These are phyloP conservation scores for Triadica sebifera DNA, from an alignment of 345 rosid species.

Conservation along the genomic window DNA sequence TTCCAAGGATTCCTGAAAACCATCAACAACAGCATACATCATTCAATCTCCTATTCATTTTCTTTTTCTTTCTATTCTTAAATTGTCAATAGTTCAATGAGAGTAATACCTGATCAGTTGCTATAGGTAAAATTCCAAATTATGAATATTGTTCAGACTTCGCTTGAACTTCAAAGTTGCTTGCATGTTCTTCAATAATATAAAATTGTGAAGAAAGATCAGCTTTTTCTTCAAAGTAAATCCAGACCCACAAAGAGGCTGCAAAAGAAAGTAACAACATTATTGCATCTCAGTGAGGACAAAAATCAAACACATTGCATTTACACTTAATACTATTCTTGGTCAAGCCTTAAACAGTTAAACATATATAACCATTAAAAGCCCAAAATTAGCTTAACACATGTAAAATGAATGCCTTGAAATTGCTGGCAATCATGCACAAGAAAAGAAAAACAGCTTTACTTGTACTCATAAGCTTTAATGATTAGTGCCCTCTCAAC, in stretches of 20 bases:
- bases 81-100: slow-evolving; percentile 1
- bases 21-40: not conserved
- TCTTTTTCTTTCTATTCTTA: not conserved
- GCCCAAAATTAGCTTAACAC: not conserved
- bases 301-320: slow-evolving; percentile 5
- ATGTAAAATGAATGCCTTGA: not conserved
- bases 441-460: slow-evolving; percentile 13
- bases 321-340: not conserved
- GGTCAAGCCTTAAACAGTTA: not conserved
- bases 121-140: slow-evolving; percentile 5
- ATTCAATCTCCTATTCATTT: not conserved
- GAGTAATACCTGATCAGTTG: not conserved
- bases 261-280: not conserved
- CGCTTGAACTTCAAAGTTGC: slow-evolving; percentile 9
- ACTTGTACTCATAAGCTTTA: not conserved
- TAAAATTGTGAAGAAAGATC: slow-evolving; percentile 4
- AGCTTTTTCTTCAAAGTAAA: slow-evolving; percentile 11
- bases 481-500: not conserved
- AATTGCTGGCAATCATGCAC: not conserved
- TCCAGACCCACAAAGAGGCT: slow-evolving; percentile 6
- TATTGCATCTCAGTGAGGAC: not conserved
- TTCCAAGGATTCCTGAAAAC: slow-evolving; percentile 14
- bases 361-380: too few relatives aligned
- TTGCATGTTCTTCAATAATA: slow-evolving; percentile 10
- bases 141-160: not conserved